Evolutionary conservation across 805 yeast species (phyloP), one percentile per base, ranked within the genome.

Genomic region (Candida saitoana): DNA sequence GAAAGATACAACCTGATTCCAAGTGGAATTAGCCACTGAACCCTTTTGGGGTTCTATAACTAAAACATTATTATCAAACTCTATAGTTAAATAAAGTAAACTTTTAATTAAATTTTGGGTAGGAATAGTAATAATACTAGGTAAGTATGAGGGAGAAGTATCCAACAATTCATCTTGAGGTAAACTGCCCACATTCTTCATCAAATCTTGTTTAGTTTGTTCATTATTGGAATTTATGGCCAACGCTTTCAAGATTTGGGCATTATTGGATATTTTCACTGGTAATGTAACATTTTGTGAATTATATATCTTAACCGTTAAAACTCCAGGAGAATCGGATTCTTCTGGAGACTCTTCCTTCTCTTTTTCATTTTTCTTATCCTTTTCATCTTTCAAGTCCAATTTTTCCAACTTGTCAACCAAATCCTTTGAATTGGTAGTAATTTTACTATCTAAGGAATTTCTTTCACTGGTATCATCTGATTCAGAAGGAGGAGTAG

Each of bases 11-110:
- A 88, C 88, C 52, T 86, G 86, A 61, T 89, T 93, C 80, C 95
- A 93, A 14, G 78, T 77, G 1, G 96, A 91, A 43, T 74, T 70
- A 34, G 77, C 76, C 46, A 88, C 79, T 0, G 95, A 79, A 31
- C 96, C 96, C 40, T 85, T 79, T 20, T 82, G 79, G 2, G 98
- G 93, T 51, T 89, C 95, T 39, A 91, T 80, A 12, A 89, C 76
- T 49, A 93, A 84, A 50, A 90, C 93, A 39, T 91, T 88, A 63
- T 93, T 93, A 65, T 93, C 99, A 59, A 89, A 91, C 63, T 93
- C 99, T 35, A 93, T 73, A 2, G 96, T 88, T 55, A 90, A 76
- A 62, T 87, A 87, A 30, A 93, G 74, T 45, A 95, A 73, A 14
- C 93, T 78, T 50, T 79, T 80, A 47, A 78, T 73, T 27, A 74